A percentile compares a stretch with the other conserved stretches of the same genome.
These are phyloP conservation scores for Tubosaeta sp. DNA, from an alignment of 768 basidiomycete genomes.

Conservation along the genomic window DNA sequence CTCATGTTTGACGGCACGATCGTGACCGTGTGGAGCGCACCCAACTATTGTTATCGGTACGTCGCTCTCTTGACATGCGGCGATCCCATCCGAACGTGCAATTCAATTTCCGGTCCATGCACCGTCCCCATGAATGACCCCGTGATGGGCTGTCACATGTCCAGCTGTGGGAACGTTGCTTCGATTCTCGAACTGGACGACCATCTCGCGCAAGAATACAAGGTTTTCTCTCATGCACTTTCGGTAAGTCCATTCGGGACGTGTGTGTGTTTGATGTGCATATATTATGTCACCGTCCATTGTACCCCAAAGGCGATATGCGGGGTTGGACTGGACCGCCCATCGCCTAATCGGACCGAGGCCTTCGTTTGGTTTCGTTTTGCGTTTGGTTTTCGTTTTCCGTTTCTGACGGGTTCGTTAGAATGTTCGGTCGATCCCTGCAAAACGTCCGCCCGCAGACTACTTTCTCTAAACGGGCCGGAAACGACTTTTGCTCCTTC, in stretches of 20 bases:
- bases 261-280: not conserved
- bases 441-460: constrained; percentile 82
- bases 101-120: constrained; percentile 24
- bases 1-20: constrained; percentile 94
- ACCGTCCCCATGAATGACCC: not conserved
- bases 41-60: constrained; percentile 96
- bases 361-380: not conserved
- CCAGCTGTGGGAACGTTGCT: constrained; percentile 92
- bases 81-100: constrained; percentile 3
- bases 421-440: constrained; percentile 79
- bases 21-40: constrained; percentile 97
- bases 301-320: constrained; percentile 22
- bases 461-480: constrained; percentile 60
- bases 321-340: constrained; percentile 18
- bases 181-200: constrained; percentile 95
- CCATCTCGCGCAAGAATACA: constrained; percentile 89
- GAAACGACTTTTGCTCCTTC: not conserved
- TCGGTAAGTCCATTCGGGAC: constrained; percentile 48
- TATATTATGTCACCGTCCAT: not conserved
- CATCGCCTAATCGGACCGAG: not conserved
- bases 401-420: constrained; percentile 24
- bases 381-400: not conserved
- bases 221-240: constrained; percentile 89
- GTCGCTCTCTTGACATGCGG: constrained; percentile 23
- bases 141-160: not conserved